A percentile compares a stretch with the other conserved stretches of the same genome.
Conservation (phyloP, 345 rosid species). For the Odontarrhena argentea region DNA sequence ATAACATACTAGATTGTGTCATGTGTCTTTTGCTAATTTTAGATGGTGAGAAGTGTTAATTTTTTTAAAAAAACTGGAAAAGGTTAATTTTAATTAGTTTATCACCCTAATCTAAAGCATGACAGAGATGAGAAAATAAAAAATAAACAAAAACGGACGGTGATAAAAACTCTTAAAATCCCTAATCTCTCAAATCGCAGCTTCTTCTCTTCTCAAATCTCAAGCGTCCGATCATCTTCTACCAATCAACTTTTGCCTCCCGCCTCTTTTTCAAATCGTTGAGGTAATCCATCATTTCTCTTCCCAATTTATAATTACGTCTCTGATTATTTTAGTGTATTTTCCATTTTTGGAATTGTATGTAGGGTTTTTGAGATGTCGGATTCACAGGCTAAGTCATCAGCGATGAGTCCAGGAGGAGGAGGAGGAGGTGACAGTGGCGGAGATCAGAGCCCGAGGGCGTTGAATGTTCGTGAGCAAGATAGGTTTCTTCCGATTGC, state of each 20-base stretch:
- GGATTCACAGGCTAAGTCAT: constrained; percentile 37
- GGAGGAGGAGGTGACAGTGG: constrained; percentile 83
- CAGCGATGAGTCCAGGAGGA: constrained; percentile 53
- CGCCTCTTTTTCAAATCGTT: too few species aligned
- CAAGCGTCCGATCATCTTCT: too few species aligned
- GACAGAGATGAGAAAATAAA: too few species aligned
- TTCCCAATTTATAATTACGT: neutral
- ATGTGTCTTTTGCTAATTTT: too few species aligned
- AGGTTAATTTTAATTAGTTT: too few species aligned
- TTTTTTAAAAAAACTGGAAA: too few species aligned
- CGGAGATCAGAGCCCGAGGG: constrained; percentile 85
- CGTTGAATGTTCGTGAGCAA: constrained; percentile 58
- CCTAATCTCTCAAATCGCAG: neutral
- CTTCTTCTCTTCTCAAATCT: neutral
- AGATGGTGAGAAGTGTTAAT: too few species aligned
- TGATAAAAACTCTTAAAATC: neutral
- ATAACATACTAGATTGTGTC: too few species aligned
- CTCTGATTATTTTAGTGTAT: constrained; percentile 12
- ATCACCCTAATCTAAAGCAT: too few species aligned
- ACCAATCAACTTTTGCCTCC: too few species aligned
- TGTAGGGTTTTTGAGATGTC: constrained; percentile 51
- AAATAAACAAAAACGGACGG: neutral
- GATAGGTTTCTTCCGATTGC: constrained; percentile 71
- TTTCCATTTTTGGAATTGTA: neutral
- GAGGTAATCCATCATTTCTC: too few species aligned